A percentile compares a stretch with the other conserved stretches of the same genome.
These are phyloP conservation scores for Alternaria rosae DNA, from an alignment of 2,329 filamentous ascomycete genomes.

Conservation along the genomic window DNA sequence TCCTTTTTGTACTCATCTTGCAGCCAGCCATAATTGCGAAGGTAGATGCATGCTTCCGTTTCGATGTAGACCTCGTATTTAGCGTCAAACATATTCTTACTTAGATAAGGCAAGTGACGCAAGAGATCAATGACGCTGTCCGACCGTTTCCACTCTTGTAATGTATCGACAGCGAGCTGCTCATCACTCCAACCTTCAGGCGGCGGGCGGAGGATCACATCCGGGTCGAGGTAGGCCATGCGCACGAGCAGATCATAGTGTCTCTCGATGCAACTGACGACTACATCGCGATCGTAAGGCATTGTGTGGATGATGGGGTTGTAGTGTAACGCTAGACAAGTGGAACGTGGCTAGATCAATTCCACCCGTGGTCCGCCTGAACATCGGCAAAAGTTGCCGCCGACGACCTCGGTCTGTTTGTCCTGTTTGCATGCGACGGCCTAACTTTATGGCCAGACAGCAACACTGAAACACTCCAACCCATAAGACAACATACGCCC, in stretches of 20 bases:
- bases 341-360: background rate
- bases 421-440: slow-evolving; percentile 31
- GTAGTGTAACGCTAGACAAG: background rate
- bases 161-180: slow-evolving; percentile 13
- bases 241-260: slow-evolving; percentile 11
- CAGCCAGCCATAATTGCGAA: slow-evolving; percentile 8
- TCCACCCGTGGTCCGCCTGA: background rate
- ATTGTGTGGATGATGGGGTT: background rate
- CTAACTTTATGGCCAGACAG: slow-evolving; percentile 37
- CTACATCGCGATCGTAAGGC: slow-evolving; percentile 10
- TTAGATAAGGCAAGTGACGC: slow-evolving; percentile 15
- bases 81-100: background rate
- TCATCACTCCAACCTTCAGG: slow-evolving; percentile 15
- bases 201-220: slow-evolving; percentile 7
- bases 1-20: background rate
- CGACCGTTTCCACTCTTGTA: slow-evolving; percentile 12
- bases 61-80: slow-evolving; percentile 10
- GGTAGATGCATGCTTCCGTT: slow-evolving; percentile 7
- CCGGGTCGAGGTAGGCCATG: slow-evolving; percentile 11
- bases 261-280: slow-evolving; percentile 10
- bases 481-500: background rate
- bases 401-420: slow-evolving; percentile 25
- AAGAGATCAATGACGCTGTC: slow-evolving; percentile 15
- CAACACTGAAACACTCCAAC: slow-evolving; percentile 15
- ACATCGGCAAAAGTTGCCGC: slow-evolving; percentile 17